These are phyloP conservation scores for Volvox africanus DNA, from an alignment of 139 green algal species.

Conservation along the genomic window DNA sequence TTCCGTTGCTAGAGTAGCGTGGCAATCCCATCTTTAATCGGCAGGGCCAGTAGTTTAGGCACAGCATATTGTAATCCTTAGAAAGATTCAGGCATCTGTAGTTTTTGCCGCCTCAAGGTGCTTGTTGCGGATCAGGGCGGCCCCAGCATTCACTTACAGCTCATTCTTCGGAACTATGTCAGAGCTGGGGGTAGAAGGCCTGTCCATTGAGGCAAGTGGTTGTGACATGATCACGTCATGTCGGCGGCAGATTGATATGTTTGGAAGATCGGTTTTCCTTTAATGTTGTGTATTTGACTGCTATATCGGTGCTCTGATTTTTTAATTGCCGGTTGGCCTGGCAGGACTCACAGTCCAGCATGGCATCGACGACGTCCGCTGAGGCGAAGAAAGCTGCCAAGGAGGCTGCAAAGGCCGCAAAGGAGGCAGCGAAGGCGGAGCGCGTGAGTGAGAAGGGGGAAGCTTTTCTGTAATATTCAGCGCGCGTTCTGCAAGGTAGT, in stretches of 20 bases:
- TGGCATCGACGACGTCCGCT: background rate
- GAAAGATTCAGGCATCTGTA: slow-evolving; percentile 2
- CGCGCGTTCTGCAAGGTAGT: no score
- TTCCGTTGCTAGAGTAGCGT: no score
- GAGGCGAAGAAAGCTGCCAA: slow-evolving; percentile 49
- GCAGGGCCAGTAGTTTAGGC: no score
- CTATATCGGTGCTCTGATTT: background rate
- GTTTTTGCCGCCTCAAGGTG: background rate
- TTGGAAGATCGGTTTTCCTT: background rate
- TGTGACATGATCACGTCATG: background rate
- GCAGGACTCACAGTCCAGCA: slow-evolving; percentile 44
- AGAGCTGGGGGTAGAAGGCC: background rate
- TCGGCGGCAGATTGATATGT: background rate
- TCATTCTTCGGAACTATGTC: slow-evolving; percentile 12
- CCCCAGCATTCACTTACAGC: background rate
- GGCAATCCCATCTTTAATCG: no score
- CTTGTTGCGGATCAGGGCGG: background rate
- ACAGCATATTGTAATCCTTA: no score
- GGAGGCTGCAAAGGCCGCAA: slow-evolving; percentile 52
- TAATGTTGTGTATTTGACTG: background rate
- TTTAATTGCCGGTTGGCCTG: background rate
- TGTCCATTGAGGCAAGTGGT: slow-evolving; percentile 40
- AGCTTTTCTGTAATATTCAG: no score
- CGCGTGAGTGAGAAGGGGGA: slow-evolving; percentile 14
- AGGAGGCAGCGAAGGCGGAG: slow-evolving; percentile 53